Evolutionary conservation across 1,284 basidiomycete genomes (phyloP), one percentile per base, ranked within the genome.

Genomic region (Meira miltonrushii): DNA sequence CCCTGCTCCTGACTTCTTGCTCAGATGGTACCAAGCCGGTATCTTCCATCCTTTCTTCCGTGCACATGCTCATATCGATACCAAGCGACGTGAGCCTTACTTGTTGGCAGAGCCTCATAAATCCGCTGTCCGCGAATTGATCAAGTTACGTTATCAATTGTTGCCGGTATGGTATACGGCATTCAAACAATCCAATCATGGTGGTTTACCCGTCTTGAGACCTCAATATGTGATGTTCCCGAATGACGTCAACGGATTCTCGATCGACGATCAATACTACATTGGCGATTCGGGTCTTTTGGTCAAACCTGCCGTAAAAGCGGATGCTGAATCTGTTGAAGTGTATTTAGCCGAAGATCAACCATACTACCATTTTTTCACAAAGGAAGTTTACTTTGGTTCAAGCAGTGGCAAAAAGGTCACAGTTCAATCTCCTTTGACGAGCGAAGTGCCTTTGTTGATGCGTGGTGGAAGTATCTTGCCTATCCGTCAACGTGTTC

Each of bases 41-140:
- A 86, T 88, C 11, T 95, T 97, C 79, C 88, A 88, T 65, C 94
- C 94, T 2, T 99, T 99, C 85, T 94, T 98, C 87, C 86, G 94
- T 55, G 94, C 94, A 0, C 95, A 98, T 79, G 95, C 94, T 4
- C 93, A 97, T 79, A 88, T 96, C 71, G 95, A 99, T 79, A 95
- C 94, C 46, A 98, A 97, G 81, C 86, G 95, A 44, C 86, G 94
- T 50, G 95, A 99, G 79, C 94, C 94, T 0, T 98, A 88, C 82
- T 83, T 98, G 0, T 84, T 90, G 55, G 90, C 92, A 15, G 88
- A 95, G 73, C 92, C 92, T 0, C 87, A 89, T 80, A 88, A 88
- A 80, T 82, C 85, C 39, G 87, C 91, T 46, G 80, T 97, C 37
- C 85, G 88, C 38, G 86, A 90, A 65, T 83, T 88, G 50, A 82